Evolutionary conservation across 164 flowering plant species (phyloP).

Genomic region (Vitis rupestris): DNA sequence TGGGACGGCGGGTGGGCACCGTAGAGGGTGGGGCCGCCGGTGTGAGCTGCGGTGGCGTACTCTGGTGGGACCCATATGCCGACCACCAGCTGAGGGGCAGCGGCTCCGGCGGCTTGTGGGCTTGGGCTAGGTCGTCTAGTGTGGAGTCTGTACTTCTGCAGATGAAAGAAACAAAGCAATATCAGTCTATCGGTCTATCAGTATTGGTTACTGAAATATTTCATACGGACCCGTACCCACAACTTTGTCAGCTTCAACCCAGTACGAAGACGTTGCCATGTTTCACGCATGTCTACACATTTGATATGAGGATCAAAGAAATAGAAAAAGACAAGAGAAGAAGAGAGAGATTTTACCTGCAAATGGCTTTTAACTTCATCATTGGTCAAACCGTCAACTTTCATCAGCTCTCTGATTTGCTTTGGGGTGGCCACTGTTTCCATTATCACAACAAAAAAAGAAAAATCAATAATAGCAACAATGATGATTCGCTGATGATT

Average conservation of each 20-base stretch:
- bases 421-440: slow-evolving; percentile 93
- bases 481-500: slow-evolving; percentile 2
- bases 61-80: slow-evolving; percentile 99
- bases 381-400: slow-evolving; percentile 98
- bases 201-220: no score
- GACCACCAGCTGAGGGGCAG: slow-evolving; percentile 80
- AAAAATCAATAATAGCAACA: background rate
- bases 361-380: slow-evolving; percentile 99
- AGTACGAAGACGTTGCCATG: background rate
- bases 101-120: slow-evolving; percentile 60
- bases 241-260: slow-evolving; percentile 5
- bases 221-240: background rate
- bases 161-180: background rate
- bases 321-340: no score
- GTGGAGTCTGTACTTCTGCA: slow-evolving; percentile 95
- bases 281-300: slow-evolving; percentile 12
- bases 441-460: slow-evolving; percentile 6
- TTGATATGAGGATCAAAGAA: no score
- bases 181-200: background rate
- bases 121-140: slow-evolving; percentile 88
- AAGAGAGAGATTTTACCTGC: slow-evolving; percentile 47
- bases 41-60: slow-evolving; percentile 63
- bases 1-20: slow-evolving; percentile 53
- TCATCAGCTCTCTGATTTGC: slow-evolving; percentile 97
- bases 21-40: slow-evolving; percentile 50